These are phyloP conservation scores for Galerina sulciceps DNA, from an alignment of 768 basidiomycete species.

Conservation along the genomic window DNA sequence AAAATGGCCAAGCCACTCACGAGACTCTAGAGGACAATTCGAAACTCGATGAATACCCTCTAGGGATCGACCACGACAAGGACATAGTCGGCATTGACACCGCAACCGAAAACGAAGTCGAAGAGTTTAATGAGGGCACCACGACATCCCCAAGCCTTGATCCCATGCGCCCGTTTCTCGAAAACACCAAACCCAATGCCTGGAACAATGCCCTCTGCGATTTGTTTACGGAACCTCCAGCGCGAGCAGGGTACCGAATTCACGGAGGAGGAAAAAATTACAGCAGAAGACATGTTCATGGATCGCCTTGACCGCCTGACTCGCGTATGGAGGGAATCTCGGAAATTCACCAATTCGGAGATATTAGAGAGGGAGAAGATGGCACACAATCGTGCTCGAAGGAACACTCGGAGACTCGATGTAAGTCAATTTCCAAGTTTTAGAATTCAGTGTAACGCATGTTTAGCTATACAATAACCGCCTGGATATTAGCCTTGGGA, in stretches of 20 bases:
- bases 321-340: neutral
- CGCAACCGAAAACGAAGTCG: neutral
- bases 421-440: neutral
- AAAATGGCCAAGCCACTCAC: neutral
- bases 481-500: neutral
- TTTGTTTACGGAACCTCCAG: neutral
- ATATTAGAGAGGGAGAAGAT: neutral
- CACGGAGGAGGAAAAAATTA: neutral
- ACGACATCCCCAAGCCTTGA: neutral
- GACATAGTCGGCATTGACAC: neutral
- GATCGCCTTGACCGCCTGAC: neutral
- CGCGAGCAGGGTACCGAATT: neutral
- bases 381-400: neutral
- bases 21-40: neutral
- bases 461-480: conserved; percentile 1
- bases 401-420: neutral
- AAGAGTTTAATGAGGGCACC: neutral
- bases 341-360: neutral
- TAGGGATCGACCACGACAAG: neutral
- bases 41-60: neutral
- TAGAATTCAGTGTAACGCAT: neutral
- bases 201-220: neutral
- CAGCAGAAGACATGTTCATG: neutral
- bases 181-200: neutral
- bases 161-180: neutral